Conservation (phyloP, 108 stramenopile species). For the Cyclotella baltica region DNA sequence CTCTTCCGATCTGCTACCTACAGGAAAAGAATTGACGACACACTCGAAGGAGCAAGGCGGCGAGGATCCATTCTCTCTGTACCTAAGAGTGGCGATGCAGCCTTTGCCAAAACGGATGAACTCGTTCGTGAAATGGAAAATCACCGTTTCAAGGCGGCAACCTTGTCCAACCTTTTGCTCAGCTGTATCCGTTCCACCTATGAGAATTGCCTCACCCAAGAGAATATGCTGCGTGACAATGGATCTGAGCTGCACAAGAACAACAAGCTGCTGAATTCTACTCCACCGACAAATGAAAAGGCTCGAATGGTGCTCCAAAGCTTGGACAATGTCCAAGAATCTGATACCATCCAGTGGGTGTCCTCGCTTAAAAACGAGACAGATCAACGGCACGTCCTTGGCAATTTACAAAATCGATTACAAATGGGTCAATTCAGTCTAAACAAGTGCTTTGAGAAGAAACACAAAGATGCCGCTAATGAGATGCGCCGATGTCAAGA, state of each 20-base stretch:
- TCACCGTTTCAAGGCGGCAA: conserved; percentile 17
- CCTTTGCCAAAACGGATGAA: conserved; percentile 40
- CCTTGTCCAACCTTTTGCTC: conserved; percentile 27
- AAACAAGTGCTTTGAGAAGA: conserved; percentile 40
- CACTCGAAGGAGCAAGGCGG: conserved; percentile 30
- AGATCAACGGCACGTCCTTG: conserved; percentile 43
- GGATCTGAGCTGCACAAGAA: conserved; percentile 37
- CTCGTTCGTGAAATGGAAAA: conserved; percentile 35
- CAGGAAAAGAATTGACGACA: conserved; percentile 22
- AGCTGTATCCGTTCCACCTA: conserved; percentile 43
- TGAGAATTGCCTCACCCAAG: conserved; percentile 50
- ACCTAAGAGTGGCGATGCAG: conserved; percentile 22
- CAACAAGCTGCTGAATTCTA: conserved; percentile 9
- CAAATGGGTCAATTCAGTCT: conserved; percentile 54
- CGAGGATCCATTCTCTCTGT: conserved; percentile 41
- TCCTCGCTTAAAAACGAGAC: conserved; percentile 30
- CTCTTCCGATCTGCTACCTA: conserved; percentile 29
- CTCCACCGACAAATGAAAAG: conserved; percentile 32
- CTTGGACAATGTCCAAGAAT: conserved; percentile 32
- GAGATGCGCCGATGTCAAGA: conserved; percentile 37
- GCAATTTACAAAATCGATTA: conserved; percentile 49
- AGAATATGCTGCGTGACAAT: conserved; percentile 36
- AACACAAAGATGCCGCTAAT: conserved; percentile 18
- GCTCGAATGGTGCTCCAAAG: conserved; percentile 30
- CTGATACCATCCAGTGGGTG: conserved; percentile 47